Evolutionary conservation across 495 filamentous ascomycete genomes (phyloP), one percentile per base, ranked within the genome.

Genomic region (Penicillium arizonense): DNA sequence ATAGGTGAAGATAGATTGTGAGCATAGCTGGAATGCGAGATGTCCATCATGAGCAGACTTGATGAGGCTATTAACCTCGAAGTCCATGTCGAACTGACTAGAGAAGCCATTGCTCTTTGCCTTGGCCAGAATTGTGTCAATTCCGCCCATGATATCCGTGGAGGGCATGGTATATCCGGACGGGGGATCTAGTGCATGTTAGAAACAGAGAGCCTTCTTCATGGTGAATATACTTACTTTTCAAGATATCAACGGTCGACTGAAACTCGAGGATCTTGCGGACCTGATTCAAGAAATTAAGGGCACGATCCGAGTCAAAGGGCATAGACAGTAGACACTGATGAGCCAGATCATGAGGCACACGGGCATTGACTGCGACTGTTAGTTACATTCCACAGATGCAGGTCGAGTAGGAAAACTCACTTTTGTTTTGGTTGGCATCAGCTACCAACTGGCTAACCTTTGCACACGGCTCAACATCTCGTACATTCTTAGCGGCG

Each of bases 251-350:
- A 14, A 82, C 43, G 0, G 81, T 84, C 26, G 70, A 78, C 51
- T 85, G 82, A 43, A 83, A 84, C 58, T 84, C 73, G 2, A 85
- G 55, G 3, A 76, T 78, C 37, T 82, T 76, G 50, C 77, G 78
- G 44, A 75, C 80, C 58, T 85, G 82, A 20, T 65, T 57, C 14
- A 85, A 28, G 54, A 85, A 83, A 8, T 70, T 60, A 11, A 67
- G 62, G 5, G 77, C 82, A 14, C 78, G 74, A 24, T 72, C 75
- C 3, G 71, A 38, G 51, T 81, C 75, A 57, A 86, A 83, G 0
- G 82, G 82, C 41, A 84, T 77, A 18, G 71, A 80, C 23, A 61
- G 68, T n/a, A 86, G 67, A 55, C 82, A 86, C 32, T 73, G 60
- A 56, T 75, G 76, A 4, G 72, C 80, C 41, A 75, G 43, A 26